Conservation (phyloP, 1,284 basidiomycete genomes). For the Pseudozyma sp. region DNA sequence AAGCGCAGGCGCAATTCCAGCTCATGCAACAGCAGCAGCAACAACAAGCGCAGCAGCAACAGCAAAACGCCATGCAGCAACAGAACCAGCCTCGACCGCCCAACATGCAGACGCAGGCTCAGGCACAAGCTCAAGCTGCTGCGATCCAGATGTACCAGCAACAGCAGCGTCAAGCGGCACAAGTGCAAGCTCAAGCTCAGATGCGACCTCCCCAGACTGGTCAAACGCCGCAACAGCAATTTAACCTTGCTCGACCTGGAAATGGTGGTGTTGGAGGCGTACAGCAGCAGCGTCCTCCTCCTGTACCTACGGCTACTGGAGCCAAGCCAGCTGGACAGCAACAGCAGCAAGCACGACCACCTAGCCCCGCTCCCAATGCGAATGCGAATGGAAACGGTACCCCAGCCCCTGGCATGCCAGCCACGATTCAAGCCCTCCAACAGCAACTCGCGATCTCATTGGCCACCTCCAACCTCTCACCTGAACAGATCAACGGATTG, state of each 20-base stretch:
- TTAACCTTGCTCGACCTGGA: conserved; percentile 9
- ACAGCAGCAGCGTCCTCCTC: conserved; percentile 1
- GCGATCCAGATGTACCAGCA: conserved; percentile 42
- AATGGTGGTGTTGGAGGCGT: neutral
- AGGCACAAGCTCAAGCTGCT: conserved; percentile 32
- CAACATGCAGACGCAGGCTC: conserved; percentile 20
- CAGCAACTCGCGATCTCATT: conserved; percentile 59
- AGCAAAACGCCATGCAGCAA: conserved; percentile 21
- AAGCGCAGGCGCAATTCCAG: conserved; percentile 39
- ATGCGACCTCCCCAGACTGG: conserved; percentile 25
- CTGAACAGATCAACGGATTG: conserved; percentile 61
- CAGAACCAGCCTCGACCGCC: conserved; percentile 17
- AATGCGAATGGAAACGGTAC: neutral
- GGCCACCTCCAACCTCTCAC: conserved; percentile 52
- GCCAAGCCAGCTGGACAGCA: neutral
- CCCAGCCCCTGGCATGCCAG: conserved; percentile 37
- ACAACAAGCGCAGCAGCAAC: conserved; percentile 10
- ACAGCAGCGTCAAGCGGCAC: conserved; percentile 42
- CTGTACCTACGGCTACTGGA: conserved; percentile 5
- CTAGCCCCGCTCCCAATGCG: neutral
- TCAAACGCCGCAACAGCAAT: conserved; percentile 15
- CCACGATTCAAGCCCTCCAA: conserved; percentile 59
- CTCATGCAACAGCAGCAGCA: conserved; percentile 29
- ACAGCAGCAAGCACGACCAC: conserved; percentile 8
- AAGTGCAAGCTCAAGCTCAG: conserved; percentile 45